Evolutionary conservation across 1,284 basidiomycete species (phyloP).

Genomic region (Mrakiaceae sp.): DNA sequence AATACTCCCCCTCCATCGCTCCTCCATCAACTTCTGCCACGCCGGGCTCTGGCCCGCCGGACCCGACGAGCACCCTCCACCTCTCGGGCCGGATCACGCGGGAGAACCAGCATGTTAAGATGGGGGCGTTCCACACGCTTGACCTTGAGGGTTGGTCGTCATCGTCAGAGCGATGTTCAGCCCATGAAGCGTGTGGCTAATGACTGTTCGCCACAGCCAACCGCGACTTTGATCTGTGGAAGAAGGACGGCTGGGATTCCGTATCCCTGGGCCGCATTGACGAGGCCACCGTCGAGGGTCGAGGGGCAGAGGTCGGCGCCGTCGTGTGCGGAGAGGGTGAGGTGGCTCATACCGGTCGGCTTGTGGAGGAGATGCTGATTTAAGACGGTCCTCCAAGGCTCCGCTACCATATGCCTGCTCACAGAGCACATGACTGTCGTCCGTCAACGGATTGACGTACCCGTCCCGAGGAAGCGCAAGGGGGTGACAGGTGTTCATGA

Average conservation of each 20-base stretch:
- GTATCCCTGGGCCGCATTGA: slow-evolving; percentile 69
- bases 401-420: slow-evolving; percentile 83
- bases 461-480: slow-evolving; percentile 83
- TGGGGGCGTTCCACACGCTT: slow-evolving; percentile 91
- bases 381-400: slow-evolving; percentile 42
- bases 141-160: slow-evolving; percentile 57
- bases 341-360: slow-evolving; percentile 9
- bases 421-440: slow-evolving; percentile 96
- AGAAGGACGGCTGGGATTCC: slow-evolving; percentile 78
- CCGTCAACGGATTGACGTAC: slow-evolving; percentile 76
- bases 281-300: slow-evolving; percentile 80
- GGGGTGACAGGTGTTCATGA: slow-evolving; percentile 72
- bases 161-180: background rate
- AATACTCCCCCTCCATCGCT: slow-evolving; percentile 56
- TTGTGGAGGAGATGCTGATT: background rate
- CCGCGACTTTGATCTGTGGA: slow-evolving; percentile 84
- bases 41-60: slow-evolving; percentile 34
- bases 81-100: slow-evolving; percentile 79
- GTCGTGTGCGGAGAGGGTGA: slow-evolving; percentile 84
- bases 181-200: background rate
- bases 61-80: slow-evolving; percentile 55
- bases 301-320: slow-evolving; percentile 91
- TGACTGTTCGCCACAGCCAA: slow-evolving; percentile 41
- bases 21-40: slow-evolving; percentile 39
- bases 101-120: slow-evolving; percentile 84